Evolutionary conservation across 2,329 filamentous ascomycete genomes (phyloP).

Genomic region (Epicoccum sorghinum): DNA sequence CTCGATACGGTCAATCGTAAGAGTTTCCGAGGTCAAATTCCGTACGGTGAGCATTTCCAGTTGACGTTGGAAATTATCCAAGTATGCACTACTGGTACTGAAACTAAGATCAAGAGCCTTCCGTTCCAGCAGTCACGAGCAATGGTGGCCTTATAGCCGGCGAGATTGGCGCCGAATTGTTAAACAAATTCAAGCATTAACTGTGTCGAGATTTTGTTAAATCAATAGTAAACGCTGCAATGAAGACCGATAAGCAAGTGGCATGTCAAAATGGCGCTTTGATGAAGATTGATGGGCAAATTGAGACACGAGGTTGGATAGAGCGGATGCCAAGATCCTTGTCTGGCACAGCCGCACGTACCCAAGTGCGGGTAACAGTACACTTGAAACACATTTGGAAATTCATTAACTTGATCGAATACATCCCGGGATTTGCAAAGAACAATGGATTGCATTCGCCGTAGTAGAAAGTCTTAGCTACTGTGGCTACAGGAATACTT

Average conservation of each 20-base stretch:
- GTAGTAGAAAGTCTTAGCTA: conserved; percentile 2
- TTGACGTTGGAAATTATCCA: neutral
- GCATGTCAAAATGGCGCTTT: neutral
- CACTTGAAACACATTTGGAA: neutral
- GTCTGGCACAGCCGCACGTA: neutral
- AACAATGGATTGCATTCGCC: conserved; percentile 11
- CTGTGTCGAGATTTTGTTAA: no score
- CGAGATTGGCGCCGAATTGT: neutral
- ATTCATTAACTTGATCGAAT: neutral
- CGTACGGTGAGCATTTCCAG: conserved; percentile 67
- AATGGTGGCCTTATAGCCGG: neutral
- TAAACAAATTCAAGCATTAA: no score
- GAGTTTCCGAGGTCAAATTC: conserved; percentile 76
- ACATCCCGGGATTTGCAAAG: no score
- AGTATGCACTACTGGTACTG: neutral
- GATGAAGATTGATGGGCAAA: neutral
- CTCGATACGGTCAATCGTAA: conserved; percentile 76
- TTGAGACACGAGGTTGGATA: neutral
- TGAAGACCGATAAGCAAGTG: neutral
- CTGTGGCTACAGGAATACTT: neutral
- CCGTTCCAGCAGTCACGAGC: neutral
- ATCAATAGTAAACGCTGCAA: no score
- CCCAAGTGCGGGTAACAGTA: no score
- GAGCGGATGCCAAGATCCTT: conserved; percentile 9
- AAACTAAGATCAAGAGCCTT: neutral